These are phyloP conservation scores for Ophiognomonia clavigignenti-juglandacearum DNA, from an alignment of 2,329 filamentous ascomycete genomes.

Conservation along the genomic window DNA sequence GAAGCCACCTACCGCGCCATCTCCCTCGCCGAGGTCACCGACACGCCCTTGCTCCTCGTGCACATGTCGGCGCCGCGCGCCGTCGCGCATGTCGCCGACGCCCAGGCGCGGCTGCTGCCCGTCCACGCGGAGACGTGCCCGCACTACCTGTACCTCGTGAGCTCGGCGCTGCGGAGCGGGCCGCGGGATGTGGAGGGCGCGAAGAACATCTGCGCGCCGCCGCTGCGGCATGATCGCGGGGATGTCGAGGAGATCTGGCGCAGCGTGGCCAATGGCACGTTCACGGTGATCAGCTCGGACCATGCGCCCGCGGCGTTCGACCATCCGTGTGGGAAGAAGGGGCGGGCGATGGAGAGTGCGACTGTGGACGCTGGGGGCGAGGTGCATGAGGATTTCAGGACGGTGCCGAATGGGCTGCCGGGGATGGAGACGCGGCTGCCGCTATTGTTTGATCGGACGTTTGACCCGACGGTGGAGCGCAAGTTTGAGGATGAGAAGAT, in stretches of 20 bases:
- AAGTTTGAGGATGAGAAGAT: constrained; percentile 21
- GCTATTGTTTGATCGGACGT: constrained; percentile 31
- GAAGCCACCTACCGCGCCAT: constrained; percentile 47
- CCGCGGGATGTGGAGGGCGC: constrained; percentile 40
- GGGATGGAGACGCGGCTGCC: constrained; percentile 53
- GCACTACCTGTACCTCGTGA: constrained; percentile 52
- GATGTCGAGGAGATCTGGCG: constrained; percentile 49
- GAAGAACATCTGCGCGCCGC: constrained; percentile 50
- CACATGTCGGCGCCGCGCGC: constrained; percentile 45
- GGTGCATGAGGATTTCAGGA: constrained; percentile 35
- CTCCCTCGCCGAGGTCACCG: constrained; percentile 40
- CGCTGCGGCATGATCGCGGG: constrained; percentile 36
- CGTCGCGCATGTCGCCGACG: constrained; percentile 41
- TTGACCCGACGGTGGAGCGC: constrained; percentile 10
- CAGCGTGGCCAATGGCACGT: constrained; percentile 47
- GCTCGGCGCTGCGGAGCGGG: constrained; percentile 28
- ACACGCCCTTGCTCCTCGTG: constrained; percentile 48
- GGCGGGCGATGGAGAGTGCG: constrained; percentile 19
- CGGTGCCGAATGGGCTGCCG: constrained; percentile 54
- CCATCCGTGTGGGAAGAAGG: constrained; percentile 29
- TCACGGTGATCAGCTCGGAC: constrained; percentile 46
- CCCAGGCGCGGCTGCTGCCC: constrained; percentile 45
- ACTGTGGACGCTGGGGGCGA: constrained; percentile 19
- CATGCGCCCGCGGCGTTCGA: constrained; percentile 45
- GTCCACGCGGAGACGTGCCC: constrained; percentile 55